phyloP scores from a whole-genome alignment of 768 basidiomycete species.

The Mycena galopus region DNA sequence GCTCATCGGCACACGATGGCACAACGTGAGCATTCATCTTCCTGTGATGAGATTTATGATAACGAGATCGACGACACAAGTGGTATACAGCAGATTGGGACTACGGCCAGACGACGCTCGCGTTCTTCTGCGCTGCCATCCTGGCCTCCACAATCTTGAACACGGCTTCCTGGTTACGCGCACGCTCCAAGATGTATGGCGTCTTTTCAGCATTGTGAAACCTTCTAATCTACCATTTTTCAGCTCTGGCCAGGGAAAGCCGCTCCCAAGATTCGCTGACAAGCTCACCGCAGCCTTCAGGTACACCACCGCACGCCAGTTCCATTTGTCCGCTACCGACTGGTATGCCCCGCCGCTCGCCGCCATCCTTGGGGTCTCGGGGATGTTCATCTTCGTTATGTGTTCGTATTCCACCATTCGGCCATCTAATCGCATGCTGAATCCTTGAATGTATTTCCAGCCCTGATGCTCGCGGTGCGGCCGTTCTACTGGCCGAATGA shows the following conservation, averaged over 20 bases:
- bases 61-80: not conserved
- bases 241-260: not conserved
- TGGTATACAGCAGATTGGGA: constrained; percentile 45
- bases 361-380: constrained; percentile 40
- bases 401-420: too few relatives aligned
- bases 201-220: too few relatives aligned
- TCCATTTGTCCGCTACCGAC: constrained; percentile 34
- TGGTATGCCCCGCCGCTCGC: constrained; percentile 49
- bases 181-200: constrained; percentile 17
- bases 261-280: constrained; percentile 21
- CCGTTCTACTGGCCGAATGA: constrained; percentile 48
- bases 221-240: not conserved
- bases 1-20: constrained; percentile 42
- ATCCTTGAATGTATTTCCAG: constrained; percentile 32
- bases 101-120: constrained; percentile 45
- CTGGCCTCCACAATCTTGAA: constrained; percentile 32
- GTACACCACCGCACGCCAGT: constrained; percentile 42
- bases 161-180: constrained; percentile 21
- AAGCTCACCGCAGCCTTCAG: constrained; percentile 36
- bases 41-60: not conserved
- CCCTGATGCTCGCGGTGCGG: constrained; percentile 40
- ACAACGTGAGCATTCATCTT: constrained; percentile 41
- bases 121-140: constrained; percentile 47
- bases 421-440: too few relatives aligned
- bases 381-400: too few relatives aligned